Evolutionary conservation across 2,329 filamentous ascomycete genomes (phyloP).

Genomic region (Ceratocystis cubensis): DNA sequence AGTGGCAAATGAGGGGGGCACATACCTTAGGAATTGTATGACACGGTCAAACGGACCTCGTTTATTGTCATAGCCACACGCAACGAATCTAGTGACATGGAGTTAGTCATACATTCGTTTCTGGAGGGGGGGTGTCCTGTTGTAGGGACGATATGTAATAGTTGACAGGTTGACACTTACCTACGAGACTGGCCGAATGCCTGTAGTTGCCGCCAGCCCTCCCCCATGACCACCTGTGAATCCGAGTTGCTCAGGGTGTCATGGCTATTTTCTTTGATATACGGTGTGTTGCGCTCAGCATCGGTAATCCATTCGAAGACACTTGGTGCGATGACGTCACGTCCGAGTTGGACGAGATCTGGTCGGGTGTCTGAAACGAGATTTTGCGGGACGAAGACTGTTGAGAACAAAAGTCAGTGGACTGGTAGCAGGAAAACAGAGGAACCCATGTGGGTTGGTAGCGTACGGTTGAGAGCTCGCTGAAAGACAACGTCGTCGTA

Average conservation of each 20-base stretch:
- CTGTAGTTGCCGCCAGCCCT: constrained; percentile 54
- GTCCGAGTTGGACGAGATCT: constrained; percentile 37
- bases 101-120: neutral
- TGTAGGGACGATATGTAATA: neutral
- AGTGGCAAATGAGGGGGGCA: neutral
- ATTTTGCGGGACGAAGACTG: constrained; percentile 38
- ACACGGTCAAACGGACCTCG: constrained; percentile 41
- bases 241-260: constrained; percentile 50
- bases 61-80: constrained; percentile 45
- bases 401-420: neutral
- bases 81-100: constrained; percentile 38
- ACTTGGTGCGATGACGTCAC: constrained; percentile 40
- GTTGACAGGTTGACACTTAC: constrained; percentile 22
- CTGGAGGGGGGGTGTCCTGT: too few species aligned
- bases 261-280: constrained; percentile 42
- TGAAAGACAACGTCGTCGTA: constrained; percentile 42
- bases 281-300: constrained; percentile 52
- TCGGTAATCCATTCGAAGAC: constrained; percentile 49
- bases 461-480: constrained; percentile 39
- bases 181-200: constrained; percentile 46
- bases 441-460: neutral
- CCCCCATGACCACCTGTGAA: constrained; percentile 48
- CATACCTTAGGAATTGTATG: constrained; percentile 44
- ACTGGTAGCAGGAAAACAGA: neutral
- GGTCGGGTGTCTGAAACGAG: constrained; percentile 31